A percentile compares a stretch with the other conserved stretches of the same genome.
These are phyloP conservation scores for Podaxis pistillaris DNA, from an alignment of 768 basidiomycete genomes.

Conservation along the genomic window DNA sequence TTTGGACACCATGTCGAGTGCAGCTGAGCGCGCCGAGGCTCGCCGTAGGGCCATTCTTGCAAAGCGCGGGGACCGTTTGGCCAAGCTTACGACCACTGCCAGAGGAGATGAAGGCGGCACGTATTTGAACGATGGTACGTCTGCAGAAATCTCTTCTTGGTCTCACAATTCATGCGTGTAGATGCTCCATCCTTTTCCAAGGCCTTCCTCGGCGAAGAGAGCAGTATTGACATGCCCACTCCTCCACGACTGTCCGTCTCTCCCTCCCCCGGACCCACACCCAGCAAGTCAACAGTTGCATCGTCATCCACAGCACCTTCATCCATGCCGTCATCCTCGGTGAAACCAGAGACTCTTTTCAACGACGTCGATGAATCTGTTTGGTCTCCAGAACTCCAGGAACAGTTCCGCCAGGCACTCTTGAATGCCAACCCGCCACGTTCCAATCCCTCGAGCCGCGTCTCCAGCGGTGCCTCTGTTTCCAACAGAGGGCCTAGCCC, in stretches of 20 bases:
- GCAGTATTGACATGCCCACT: slow-evolving; percentile 33
- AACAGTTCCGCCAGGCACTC: slow-evolving; percentile 65
- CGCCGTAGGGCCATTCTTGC: slow-evolving; percentile 74
- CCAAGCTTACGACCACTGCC: slow-evolving; percentile 72
- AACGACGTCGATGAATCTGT: slow-evolving; percentile 47
- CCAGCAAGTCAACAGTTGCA: slow-evolving; percentile 18
- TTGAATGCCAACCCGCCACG: slow-evolving; percentile 31
- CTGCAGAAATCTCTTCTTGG: slow-evolving; percentile 11
- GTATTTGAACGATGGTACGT: slow-evolving; percentile 51
- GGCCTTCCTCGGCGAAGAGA: slow-evolving; percentile 47
- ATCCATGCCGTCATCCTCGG: slow-evolving; percentile 15
- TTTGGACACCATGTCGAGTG: slow-evolving; percentile 30
- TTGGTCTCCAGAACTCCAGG: slow-evolving; percentile 70
- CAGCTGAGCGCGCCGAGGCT: slow-evolving; percentile 74
- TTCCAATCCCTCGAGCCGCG: slow-evolving; percentile 22
- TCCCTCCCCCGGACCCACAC: slow-evolving; percentile 16
- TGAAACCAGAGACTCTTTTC: slow-evolving; percentile 23
- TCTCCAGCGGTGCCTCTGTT: slow-evolving; percentile 20
- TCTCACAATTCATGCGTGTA: slow-evolving; percentile 37
- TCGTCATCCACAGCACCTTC: slow-evolving; percentile 23
- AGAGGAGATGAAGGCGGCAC: slow-evolving; percentile 66
- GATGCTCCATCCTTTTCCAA: slow-evolving; percentile 26
- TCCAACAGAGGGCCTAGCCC: slow-evolving; percentile 45
- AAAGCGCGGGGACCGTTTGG: slow-evolving; percentile 70
- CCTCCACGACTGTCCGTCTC: slow-evolving; percentile 21